phyloP scores from a whole-genome alignment of 2,329 filamentous ascomycete genomes.

The Trichoderma sp. region DNA sequence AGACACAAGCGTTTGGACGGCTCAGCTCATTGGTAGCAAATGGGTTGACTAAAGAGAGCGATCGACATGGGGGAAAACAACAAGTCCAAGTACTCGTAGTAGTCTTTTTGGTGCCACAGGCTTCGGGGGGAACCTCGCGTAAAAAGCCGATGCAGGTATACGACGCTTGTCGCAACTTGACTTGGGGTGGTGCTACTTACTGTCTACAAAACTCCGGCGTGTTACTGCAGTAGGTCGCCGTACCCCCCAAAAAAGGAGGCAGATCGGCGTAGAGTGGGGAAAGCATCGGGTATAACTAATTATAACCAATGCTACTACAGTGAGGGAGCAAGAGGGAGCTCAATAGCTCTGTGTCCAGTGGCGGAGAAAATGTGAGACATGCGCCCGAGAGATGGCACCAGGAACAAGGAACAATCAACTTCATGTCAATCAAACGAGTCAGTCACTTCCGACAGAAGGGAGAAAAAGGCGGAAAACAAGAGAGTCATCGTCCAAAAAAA shows the following conservation, averaged over 20 bases:
- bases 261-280: background rate
- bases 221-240: background rate
- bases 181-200: background rate
- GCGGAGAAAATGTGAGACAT: constrained; percentile 19
- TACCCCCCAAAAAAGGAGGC: background rate
- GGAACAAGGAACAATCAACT: background rate
- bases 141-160: constrained; percentile 22
- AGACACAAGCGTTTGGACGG: background rate
- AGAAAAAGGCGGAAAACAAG: background rate
- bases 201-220: background rate
- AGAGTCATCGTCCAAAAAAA: background rate
- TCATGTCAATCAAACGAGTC: background rate
- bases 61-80: constrained; percentile 11
- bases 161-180: background rate
- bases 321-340: background rate
- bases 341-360: background rate
- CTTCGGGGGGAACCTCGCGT: constrained; percentile 9
- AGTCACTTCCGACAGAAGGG: background rate
- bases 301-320: background rate
- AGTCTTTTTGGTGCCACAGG: background rate
- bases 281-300: background rate
- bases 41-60: background rate
- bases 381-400: background rate
- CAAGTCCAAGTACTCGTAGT: too few relatives aligned
- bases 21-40: background rate